Evolutionary conservation across 1,284 basidiomycete genomes (phyloP).

Genomic region (Ganoderma lucidum): DNA sequence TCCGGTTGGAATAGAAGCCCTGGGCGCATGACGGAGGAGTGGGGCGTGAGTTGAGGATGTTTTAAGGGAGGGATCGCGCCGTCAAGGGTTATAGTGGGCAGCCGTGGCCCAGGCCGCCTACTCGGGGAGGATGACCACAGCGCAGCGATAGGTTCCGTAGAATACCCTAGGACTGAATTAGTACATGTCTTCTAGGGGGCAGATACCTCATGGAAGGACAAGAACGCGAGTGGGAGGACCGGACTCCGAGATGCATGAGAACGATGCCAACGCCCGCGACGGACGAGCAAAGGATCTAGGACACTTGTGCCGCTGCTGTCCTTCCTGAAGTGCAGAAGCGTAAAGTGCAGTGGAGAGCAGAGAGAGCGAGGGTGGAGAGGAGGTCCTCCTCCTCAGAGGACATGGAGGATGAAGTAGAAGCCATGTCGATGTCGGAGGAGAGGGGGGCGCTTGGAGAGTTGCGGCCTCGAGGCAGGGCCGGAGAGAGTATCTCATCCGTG

Average conservation of each 20-base stretch:
- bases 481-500: conserved; percentile 24
- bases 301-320: background rate
- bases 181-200: conserved; percentile 11
- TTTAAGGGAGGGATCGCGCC: conserved; percentile 20
- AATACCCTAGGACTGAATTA: conserved; percentile 19
- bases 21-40: conserved; percentile 8
- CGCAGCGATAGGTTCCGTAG: conserved; percentile 24
- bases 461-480: conserved; percentile 28
- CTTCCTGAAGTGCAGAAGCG: no score
- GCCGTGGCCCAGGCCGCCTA: conserved; percentile 13
- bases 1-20: background rate
- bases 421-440: conserved; percentile 18
- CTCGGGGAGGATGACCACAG: conserved; percentile 23
- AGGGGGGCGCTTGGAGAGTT: conserved; percentile 18
- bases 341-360: background rate
- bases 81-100: conserved; percentile 18
- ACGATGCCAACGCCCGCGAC: background rate
- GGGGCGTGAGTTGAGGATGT: conserved; percentile 19
- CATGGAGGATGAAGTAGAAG: conserved; percentile 14
- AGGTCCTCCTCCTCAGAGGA: background rate
- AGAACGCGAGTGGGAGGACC: conserved; percentile 23
- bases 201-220: conserved; percentile 16
- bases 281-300: background rate
- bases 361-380: conserved; percentile 2
- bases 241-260: conserved; percentile 24